Conservation (phyloP, 768 basidiomycete species). For the Steccherinum ochraceum region DNA sequence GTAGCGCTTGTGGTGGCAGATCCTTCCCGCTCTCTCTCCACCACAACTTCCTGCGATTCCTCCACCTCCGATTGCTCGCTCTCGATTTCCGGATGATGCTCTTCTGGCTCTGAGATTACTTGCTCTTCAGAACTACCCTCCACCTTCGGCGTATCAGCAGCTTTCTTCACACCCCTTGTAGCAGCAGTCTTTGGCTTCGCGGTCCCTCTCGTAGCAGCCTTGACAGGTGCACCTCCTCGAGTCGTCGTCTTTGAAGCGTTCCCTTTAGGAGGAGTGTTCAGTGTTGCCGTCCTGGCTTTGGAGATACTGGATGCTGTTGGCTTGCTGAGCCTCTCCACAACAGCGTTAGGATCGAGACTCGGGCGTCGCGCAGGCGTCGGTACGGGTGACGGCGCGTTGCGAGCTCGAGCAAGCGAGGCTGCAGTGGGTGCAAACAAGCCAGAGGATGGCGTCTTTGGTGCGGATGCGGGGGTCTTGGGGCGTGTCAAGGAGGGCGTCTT, state of each 20-base stretch:
- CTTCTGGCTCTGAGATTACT: background rate
- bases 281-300: constrained; percentile 40
- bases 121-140: no score
- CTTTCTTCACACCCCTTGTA: constrained; percentile 22
- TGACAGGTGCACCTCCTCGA: constrained; percentile 9
- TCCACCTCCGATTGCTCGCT: constrained; percentile 18
- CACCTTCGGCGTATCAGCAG: no score
- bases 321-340: constrained; percentile 66
- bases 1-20: constrained; percentile 10
- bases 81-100: constrained; percentile 5
- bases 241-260: constrained; percentile 6
- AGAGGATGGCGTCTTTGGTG: constrained; percentile 59
- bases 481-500: constrained; percentile 22
- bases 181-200: constrained; percentile 20
- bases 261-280: constrained; percentile 20
- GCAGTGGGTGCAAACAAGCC: constrained; percentile 80
- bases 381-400: constrained; percentile 37
- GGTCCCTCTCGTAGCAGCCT: constrained; percentile 19
- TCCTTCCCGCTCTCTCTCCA: constrained; percentile 17
- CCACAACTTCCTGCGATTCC: constrained; percentile 10
- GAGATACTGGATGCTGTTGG: constrained; percentile 77
- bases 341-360: constrained; percentile 43
- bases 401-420: constrained; percentile 68
- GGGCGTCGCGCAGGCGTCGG: constrained; percentile 49
- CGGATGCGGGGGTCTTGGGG: constrained; percentile 30